phyloP scores from a whole-genome alignment of 2,329 filamentous ascomycete species.

The Nakataea oryzae region DNA sequence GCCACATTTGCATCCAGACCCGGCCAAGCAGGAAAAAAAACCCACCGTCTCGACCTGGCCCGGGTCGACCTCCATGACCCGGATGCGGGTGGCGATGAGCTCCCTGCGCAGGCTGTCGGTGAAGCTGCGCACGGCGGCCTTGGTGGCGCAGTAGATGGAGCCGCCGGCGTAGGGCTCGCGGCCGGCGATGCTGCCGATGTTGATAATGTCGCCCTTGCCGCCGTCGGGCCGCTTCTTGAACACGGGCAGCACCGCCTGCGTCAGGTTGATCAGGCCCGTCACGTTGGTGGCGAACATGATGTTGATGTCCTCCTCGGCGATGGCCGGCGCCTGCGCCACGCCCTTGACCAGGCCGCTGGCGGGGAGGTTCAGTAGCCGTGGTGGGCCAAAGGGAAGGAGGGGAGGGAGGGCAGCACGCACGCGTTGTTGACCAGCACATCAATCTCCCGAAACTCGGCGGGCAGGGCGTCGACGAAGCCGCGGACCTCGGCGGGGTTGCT shows the following conservation, averaged over 20 bases:
- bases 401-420: slow-evolving; percentile 36
- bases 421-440: slow-evolving; percentile 94
- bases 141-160: slow-evolving; percentile 87
- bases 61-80: slow-evolving; percentile 82
- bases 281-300: slow-evolving; percentile 92
- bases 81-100: slow-evolving; percentile 67
- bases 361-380: background rate
- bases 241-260: slow-evolving; percentile 76
- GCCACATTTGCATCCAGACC: background rate
- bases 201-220: slow-evolving; percentile 87
- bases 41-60: slow-evolving; percentile 81
- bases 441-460: slow-evolving; percentile 73
- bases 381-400: background rate
- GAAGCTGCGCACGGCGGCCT: slow-evolving; percentile 79
- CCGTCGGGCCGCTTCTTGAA: slow-evolving; percentile 68
- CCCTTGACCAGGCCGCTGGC: slow-evolving; percentile 77
- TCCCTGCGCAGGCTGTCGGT: slow-evolving; percentile 76
- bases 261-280: slow-evolving; percentile 91
- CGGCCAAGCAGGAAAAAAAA: background rate
- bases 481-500: slow-evolving; percentile 67
- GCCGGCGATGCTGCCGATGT: slow-evolving; percentile 85
- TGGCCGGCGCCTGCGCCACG: slow-evolving; percentile 74
- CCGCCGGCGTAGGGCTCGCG: slow-evolving; percentile 78
- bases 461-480: slow-evolving; percentile 61
- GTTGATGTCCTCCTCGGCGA: slow-evolving; percentile 70